Base-by-base conservation (phyloP, 495 filamentous ascomycete species). In the Podospora pseudoanserina region DNA sequence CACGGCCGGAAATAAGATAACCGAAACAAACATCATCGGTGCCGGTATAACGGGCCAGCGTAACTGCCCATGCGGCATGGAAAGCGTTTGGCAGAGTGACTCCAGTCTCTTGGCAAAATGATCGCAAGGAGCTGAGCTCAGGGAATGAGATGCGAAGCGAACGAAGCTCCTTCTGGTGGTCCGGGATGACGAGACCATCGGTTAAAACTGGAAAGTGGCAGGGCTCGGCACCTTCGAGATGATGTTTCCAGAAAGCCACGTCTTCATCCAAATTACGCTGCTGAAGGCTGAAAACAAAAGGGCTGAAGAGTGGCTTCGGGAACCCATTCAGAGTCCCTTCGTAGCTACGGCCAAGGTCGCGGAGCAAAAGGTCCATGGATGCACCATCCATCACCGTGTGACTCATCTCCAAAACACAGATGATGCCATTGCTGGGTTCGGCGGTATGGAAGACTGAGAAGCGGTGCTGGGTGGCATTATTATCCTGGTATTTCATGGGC, bases 311-410 rank as follows among this genome's bases (percentile, higher is more conserved):
- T 3, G 65, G 76, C 23, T 55, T 57, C n/a, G 67, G 44, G 4
- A 58, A 11, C 5, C 1, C 7, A 4, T 58, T 20, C 1, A 71
- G 39, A 58, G 60, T 16, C 15, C 66, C 63, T 39, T 58, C 49
- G 19, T 73, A 75, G 15, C 59, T 57, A 1, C 64, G 60, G 2
- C 49, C 62, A 3, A 73, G 32, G 59, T 73, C 75, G 0, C 65
- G 65, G 9, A 73, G 54, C 3, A 72, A 54, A 7, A 87, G 70
- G 5, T 79, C 75, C 67, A 86, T 78, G 2, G 83, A 86, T 82
- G 86, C 88, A 26, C 87, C 87, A 67, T 91, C 88, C 72, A 89
- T 90, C 16, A 90, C 73, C 2, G 86, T 83, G 70, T 91, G 88
- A 70, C 82, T 89, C 26, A 89, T 75, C 60, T 90, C 86, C 26